Base-by-base conservation (phyloP, 495 filamentous ascomycete species). In the Amphirosellinia nigrospora region DNA sequence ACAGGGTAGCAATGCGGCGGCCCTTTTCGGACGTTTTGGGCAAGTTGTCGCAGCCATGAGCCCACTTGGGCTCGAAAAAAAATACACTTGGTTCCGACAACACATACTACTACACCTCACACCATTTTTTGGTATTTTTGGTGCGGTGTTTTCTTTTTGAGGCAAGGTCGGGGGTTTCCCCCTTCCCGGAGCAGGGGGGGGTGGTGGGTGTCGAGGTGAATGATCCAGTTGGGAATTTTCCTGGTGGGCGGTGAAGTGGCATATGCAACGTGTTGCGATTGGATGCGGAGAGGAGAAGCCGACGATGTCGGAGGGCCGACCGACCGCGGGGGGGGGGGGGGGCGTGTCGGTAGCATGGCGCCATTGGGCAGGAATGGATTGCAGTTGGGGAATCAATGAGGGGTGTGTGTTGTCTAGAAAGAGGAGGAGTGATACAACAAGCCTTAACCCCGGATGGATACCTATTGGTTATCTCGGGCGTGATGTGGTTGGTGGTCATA, bases 311-410 rank as follows among this genome's bases (percentile, higher is more conserved):
- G 66, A 68, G 39, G n/a, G 4, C 64, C 64, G 64, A 26, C 41
- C 64, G 64, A n/a, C n/a, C n/a, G n/a, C n/a, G n/a, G n/a, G n/a
- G n/a, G n/a, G n/a, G n/a, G n/a, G n/a, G n/a, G n/a, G n/a, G 64
- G 64, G 64, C 34, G 64, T 34, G 50, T 34, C 28, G n/a, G 4
- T 55, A 28, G 64, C 43, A 32, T 26, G 64, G 64, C 11, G 32
- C 53, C 61, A 66, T 66, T 66, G 64, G 64, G 64, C 64, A 67
- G 64, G 38, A 67, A 67, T 59, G 64, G n/a, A n/a, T n/a, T n/a
- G 64, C 3, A 32, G 32, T 59, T 56, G 46, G 46, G 46, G 50
- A n/a, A 10, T 21, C 4, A 52, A 13, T 38, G 16, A 10, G 28
- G 28, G 45, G 63, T n/a, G 26, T 34, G 36, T 64, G 23, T 46